These are phyloP conservation scores for Backusella morwellensis DNA, from an alignment of 192 early-diverging fungal species.

Conservation along the genomic window DNA sequence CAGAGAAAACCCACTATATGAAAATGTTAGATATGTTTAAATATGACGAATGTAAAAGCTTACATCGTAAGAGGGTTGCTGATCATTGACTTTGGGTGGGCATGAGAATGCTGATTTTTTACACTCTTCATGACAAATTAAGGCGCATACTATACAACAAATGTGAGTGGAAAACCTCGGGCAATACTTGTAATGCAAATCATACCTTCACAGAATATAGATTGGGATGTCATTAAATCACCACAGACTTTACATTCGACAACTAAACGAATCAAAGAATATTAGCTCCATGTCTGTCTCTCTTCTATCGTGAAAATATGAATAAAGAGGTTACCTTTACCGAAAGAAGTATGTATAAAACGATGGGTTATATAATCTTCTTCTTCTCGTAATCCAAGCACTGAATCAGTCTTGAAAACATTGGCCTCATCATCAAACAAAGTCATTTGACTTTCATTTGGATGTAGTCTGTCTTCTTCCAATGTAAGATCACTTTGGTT, in stretches of 20 bases:
- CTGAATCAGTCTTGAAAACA: conserved; percentile 26
- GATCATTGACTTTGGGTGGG: conserved; percentile 34
- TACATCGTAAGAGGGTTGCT: conserved; percentile 39
- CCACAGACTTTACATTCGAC: conserved; percentile 53
- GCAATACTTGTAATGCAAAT: not conserved
- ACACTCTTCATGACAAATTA: conserved; percentile 43
- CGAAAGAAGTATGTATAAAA: conserved; percentile 58
- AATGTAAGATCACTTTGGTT: conserved; percentile 3
- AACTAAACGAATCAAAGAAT: conserved; percentile 21
- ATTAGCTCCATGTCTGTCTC: not conserved
- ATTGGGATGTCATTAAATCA: conserved; percentile 42
- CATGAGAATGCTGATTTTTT: conserved; percentile 31
- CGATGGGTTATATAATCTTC: conserved; percentile 39
- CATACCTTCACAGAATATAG: conserved; percentile 54
- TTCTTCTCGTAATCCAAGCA: conserved; percentile 5
- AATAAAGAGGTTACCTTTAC: conserved; percentile 41
- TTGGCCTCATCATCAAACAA: conserved; percentile 16
- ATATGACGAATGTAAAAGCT: not conserved
- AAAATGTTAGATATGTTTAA: not conserved
- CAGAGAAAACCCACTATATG: conserved; percentile 36
- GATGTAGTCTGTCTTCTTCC: not conserved
- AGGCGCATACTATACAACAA: conserved; percentile 23
- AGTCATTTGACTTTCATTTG: conserved; percentile 5
- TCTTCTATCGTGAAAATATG: not conserved
- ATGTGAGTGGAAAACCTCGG: not conserved